Conservation (phyloP, 2,329 filamentous ascomycete genomes). For the Paraphoma sp. region DNA sequence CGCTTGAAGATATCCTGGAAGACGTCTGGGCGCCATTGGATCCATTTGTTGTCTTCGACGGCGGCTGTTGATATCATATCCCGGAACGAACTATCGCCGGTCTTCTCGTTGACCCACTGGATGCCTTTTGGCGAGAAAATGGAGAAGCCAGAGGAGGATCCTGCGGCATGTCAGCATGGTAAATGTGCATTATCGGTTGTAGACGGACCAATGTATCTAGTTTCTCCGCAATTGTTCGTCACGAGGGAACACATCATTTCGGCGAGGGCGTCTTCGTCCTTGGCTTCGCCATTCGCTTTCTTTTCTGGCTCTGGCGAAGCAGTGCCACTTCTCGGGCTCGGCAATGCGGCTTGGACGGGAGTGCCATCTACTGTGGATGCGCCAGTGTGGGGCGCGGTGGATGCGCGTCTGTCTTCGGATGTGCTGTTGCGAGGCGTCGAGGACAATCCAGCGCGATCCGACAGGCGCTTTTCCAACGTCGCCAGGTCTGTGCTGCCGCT, state of each 20-base stretch:
- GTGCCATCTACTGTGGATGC: conserved; percentile 35
- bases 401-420: conserved; percentile 41
- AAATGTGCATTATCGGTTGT: not conserved
- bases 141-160: conserved; percentile 95
- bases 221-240: conserved; percentile 93
- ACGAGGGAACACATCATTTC: conserved; percentile 99
- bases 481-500: conserved; percentile 85
- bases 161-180: conserved; percentile 54
- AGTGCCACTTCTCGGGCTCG: conserved; percentile 59
- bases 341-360: conserved; percentile 54
- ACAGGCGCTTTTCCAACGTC: conserved; percentile 78
- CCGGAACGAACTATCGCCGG: conserved; percentile 93
- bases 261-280: conserved; percentile 83
- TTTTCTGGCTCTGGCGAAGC: conserved; percentile 58
- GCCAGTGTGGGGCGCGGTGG: conserved; percentile 47
- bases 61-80: conserved; percentile 89
- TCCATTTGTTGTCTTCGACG: conserved; percentile 93
- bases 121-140: conserved; percentile 99
- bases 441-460: conserved; percentile 54
- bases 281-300: conserved; percentile 51
- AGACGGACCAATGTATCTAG: conserved; percentile 84
- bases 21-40: conserved; percentile 97
- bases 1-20: conserved; percentile 91
- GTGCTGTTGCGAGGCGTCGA: conserved; percentile 26
- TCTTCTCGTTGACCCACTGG: conserved; percentile 98